Conservation (phyloP, 2,329 filamentous ascomycete genomes). For the Cucurbitaria berberidis region DNA sequence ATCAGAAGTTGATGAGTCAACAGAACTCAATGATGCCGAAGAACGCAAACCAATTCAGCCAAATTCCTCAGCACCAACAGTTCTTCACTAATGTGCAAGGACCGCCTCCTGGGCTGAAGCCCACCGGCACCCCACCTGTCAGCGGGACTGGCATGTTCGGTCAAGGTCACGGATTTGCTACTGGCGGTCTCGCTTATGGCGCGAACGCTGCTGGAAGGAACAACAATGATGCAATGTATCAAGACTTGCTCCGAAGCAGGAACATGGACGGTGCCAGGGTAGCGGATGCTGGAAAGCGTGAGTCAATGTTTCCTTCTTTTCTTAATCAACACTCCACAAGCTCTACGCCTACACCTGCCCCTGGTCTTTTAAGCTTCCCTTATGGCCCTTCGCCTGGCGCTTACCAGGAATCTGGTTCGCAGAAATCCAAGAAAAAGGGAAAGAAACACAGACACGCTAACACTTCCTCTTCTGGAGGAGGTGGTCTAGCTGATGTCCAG, state of each 20-base stretch:
- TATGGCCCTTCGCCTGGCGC: conserved; percentile 84
- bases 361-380: conserved; percentile 88
- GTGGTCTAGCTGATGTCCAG: conserved; percentile 99
- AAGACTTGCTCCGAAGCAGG: conserved; percentile 77
- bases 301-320: conserved; percentile 95
- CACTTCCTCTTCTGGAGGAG: conserved; percentile 99
- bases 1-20: conserved; percentile 81
- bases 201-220: conserved; percentile 72
- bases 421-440: conserved; percentile 99
- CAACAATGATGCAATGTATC: conserved; percentile 73
- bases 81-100: conserved; percentile 89
- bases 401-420: conserved; percentile 84
- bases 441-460: conserved; percentile 99
- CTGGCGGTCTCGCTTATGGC: conserved; percentile 67
- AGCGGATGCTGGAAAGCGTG: conserved; percentile 93
- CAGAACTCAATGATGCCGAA: conserved; percentile 84
- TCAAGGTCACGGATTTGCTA: conserved; percentile 83
- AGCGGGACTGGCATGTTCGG: conserved; percentile 83
- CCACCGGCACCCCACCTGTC: conserved; percentile 89
- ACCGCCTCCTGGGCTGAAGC: conserved; percentile 93
- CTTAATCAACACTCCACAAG: conserved; percentile 83
- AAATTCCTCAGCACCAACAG: conserved; percentile 64
- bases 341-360: conserved; percentile 85
- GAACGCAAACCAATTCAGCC: conserved; percentile 55
- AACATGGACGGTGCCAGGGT: conserved; percentile 68